Percentiles rank a stretch among this genome's conserved stretches.
Conservation (phyloP, 2,329 filamentous ascomycete species). For the Cucurbitaria berberidis region DNA sequence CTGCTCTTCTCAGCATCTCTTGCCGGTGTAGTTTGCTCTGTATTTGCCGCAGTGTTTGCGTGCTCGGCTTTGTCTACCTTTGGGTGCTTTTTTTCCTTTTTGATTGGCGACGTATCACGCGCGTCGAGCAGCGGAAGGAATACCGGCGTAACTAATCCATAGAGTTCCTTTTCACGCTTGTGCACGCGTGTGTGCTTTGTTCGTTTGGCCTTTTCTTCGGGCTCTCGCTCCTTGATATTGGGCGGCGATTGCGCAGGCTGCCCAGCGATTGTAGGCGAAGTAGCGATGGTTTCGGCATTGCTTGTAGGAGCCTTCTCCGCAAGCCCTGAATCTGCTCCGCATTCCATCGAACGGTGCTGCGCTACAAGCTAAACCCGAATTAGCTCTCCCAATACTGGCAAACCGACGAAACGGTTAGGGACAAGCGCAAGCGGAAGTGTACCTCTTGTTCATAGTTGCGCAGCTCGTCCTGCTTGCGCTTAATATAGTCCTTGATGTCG, state of each 20-base stretch:
- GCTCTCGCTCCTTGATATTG: slow-evolving; percentile 21
- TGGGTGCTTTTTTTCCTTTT: slow-evolving; percentile 29
- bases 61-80: slow-evolving; percentile 13
- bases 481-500: slow-evolving; percentile 45
- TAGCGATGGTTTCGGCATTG: slow-evolving; percentile 7
- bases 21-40: slow-evolving; percentile 17
- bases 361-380: slow-evolving; percentile 43
- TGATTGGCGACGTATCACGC: slow-evolving; percentile 26
- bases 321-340: slow-evolving; percentile 23
- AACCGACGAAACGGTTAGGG: not conserved
- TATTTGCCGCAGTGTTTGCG: slow-evolving; percentile 10
- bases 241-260: slow-evolving; percentile 6
- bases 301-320: slow-evolving; percentile 5
- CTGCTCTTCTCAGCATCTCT: slow-evolving; percentile 31
- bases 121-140: slow-evolving; percentile 48
- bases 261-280: slow-evolving; percentile 3
- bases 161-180: slow-evolving; percentile 48
- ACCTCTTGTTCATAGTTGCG: slow-evolving; percentile 42
- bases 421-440: slow-evolving; percentile 6
- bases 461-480: slow-evolving; percentile 42
- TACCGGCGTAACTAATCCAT: slow-evolving; percentile 44
- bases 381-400: slow-evolving; percentile 23
- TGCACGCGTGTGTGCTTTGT: slow-evolving; percentile 46
- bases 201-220: slow-evolving; percentile 37
- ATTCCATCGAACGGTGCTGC: slow-evolving; percentile 40